phyloP scores from a whole-genome alignment of 2,329 filamentous ascomycete species.

The Hymenoscyphus repandus region DNA sequence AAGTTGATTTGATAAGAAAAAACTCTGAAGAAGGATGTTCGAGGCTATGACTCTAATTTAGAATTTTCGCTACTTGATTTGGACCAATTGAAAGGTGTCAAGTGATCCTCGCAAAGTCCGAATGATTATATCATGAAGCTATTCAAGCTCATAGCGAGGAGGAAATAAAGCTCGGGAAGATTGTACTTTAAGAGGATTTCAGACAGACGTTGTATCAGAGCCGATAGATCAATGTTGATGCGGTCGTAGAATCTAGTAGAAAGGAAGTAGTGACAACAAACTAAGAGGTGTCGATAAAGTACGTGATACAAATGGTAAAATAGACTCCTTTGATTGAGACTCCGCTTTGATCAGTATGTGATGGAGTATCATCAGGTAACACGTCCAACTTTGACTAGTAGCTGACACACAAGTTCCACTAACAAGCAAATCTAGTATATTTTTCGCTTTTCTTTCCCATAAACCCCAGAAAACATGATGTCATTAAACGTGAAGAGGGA shows the following conservation, averaged over 20 bases:
- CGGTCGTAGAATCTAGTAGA: background rate
- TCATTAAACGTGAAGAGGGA: conserved; percentile 1
- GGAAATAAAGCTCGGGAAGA: no score
- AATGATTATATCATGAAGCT: no score
- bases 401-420: background rate
- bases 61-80: no score
- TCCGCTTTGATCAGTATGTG: conserved; percentile 1
- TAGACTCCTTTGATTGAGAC: background rate
- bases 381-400: background rate
- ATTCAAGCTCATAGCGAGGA: no score
- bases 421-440: background rate
- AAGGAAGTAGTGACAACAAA: background rate
- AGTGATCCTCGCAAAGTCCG: no score
- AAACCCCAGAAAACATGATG: background rate
- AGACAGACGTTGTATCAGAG: no score
- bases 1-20: no score
- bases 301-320: background rate
- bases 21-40: no score
- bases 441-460: background rate
- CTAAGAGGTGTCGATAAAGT: background rate
- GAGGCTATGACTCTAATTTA: no score
- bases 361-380: conserved; percentile 4
- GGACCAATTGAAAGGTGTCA: no score
- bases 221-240: no score
- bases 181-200: no score